phyloP scores from a whole-genome alignment of 495 filamentous ascomycete species.

The Tricharina praecox region DNA sequence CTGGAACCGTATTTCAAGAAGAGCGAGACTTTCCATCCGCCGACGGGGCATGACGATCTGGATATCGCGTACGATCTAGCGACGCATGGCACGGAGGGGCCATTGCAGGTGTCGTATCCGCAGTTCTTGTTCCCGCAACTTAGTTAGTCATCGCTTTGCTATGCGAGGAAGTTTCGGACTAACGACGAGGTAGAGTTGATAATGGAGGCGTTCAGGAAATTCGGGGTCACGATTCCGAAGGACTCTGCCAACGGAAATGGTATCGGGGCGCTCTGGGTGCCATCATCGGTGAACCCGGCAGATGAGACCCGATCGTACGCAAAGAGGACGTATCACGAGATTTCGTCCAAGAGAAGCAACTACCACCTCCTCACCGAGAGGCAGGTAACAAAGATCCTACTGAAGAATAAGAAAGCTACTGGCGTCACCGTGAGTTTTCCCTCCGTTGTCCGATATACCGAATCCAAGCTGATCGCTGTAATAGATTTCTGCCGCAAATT shows the following conservation, averaged over 20 bases:
- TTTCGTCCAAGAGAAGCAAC: conserved; percentile 20
- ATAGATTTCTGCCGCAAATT: no score
- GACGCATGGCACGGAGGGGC: conserved; percentile 29
- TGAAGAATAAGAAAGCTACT: conserved; percentile 9
- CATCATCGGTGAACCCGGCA: conserved; percentile 31
- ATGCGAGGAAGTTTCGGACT: not conserved
- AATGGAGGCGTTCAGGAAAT: conserved; percentile 32
- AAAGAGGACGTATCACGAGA: conserved; percentile 21
- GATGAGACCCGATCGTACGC: conserved; percentile 31
- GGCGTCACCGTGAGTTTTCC: conserved; percentile 3
- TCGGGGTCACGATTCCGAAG: conserved; percentile 33
- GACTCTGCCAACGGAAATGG: conserved; percentile 35
- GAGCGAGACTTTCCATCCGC: conserved; percentile 32
- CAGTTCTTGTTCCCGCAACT: conserved; percentile 32
- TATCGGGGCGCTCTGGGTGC: conserved; percentile 33
- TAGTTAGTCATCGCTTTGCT: conserved; percentile 5
- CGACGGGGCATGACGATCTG: conserved; percentile 28
- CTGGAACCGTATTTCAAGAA: conserved; percentile 44
- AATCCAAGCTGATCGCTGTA: no score
- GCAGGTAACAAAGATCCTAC: conserved; percentile 23
- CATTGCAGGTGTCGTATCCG: conserved; percentile 38
- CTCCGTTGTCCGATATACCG: no score
- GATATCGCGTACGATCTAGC: conserved; percentile 29
- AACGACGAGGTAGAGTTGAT: not conserved
- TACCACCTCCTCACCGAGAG: conserved; percentile 25